phyloP scores from a whole-genome alignment of 228 moss, liverwort and hornwort species.

The Sphagnum magellanicum region DNA sequence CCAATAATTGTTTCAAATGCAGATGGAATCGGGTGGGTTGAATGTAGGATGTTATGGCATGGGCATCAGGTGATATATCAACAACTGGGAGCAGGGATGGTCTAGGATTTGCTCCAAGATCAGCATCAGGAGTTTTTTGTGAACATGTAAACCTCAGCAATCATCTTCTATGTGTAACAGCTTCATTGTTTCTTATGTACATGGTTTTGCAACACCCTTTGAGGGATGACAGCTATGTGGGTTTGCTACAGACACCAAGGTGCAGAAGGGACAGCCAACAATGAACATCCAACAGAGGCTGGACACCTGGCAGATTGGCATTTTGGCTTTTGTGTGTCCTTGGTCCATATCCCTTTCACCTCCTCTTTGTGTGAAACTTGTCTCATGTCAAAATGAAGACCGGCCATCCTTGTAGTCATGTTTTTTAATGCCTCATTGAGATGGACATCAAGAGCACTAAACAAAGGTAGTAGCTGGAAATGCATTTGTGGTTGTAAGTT shows the following conservation, averaged over 20 bases:
- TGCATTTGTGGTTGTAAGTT: too few relatives aligned
- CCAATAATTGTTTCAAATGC: slow-evolving; percentile 11
- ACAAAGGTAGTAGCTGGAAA: too few relatives aligned
- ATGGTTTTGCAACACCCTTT: too few relatives aligned
- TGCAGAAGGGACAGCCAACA: slow-evolving; percentile 32
- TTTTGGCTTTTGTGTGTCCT: slow-evolving; percentile 65
- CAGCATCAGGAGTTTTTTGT: slow-evolving; percentile 92
- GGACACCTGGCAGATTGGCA: slow-evolving; percentile 96
- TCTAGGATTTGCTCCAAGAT: slow-evolving; percentile 95
- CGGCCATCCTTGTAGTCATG: too few relatives aligned
- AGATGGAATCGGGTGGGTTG: slow-evolving; percentile 13
- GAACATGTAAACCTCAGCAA: slow-evolving; percentile 42
- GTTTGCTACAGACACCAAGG: slow-evolving; percentile 8
- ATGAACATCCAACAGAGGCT: slow-evolving; percentile 69
- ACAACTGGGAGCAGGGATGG: slow-evolving; percentile 94
- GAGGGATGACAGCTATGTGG: not conserved
- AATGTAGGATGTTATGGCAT: slow-evolving; percentile 84
- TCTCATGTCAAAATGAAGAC: too few relatives aligned
- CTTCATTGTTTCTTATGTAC: too few relatives aligned
- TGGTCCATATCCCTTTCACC: slow-evolving; percentile 20
- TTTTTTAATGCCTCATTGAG: too few relatives aligned
- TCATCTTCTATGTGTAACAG: too few relatives aligned
- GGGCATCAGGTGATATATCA: slow-evolving; percentile 98
- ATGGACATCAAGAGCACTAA: too few relatives aligned
- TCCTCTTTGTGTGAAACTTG: not conserved